These are phyloP conservation scores for Fagopyrum homotropicum DNA, from an alignment of 148 eudicot species.

Conservation along the genomic window DNA sequence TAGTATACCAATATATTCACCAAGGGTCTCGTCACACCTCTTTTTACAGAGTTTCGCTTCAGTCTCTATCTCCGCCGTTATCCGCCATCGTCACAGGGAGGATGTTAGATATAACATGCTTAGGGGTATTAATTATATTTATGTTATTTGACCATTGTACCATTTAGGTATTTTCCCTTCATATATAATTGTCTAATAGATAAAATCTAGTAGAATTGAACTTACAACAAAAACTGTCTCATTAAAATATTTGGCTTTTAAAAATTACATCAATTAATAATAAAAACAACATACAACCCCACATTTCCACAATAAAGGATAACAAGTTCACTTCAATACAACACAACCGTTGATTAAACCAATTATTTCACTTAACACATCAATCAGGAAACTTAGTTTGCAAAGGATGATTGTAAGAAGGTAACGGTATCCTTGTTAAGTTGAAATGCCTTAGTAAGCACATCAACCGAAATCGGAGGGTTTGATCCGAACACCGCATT, in stretches of 20 bases:
- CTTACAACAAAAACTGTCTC: not conserved
- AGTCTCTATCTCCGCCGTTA: too few species aligned
- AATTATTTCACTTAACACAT: not conserved
- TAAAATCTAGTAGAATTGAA: not conserved
- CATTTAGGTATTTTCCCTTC: too few species aligned
- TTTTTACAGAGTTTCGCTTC: too few species aligned
- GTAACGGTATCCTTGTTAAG: slow-evolving; percentile 8
- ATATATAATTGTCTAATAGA: too few species aligned
- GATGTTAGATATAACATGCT: too few species aligned
- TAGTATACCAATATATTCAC: too few species aligned
- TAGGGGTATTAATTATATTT: too few species aligned
- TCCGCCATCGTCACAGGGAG: too few species aligned
- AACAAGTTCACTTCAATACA: not conserved
- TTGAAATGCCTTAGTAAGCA: slow-evolving; percentile 8
- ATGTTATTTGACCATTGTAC: too few species aligned
- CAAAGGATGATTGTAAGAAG: not conserved
- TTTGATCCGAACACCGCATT: slow-evolving; percentile 5
- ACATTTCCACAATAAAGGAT: not conserved
- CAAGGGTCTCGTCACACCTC: too few species aligned
- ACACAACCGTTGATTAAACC: not conserved
- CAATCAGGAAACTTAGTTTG: not conserved
- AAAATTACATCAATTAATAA: not conserved
- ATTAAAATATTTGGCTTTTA: not conserved
- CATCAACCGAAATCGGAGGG: slow-evolving; percentile 1
- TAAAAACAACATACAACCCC: not conserved